Conservation (phyloP, 208 protist genomes). For the Leishmania lainsoni region DNA sequence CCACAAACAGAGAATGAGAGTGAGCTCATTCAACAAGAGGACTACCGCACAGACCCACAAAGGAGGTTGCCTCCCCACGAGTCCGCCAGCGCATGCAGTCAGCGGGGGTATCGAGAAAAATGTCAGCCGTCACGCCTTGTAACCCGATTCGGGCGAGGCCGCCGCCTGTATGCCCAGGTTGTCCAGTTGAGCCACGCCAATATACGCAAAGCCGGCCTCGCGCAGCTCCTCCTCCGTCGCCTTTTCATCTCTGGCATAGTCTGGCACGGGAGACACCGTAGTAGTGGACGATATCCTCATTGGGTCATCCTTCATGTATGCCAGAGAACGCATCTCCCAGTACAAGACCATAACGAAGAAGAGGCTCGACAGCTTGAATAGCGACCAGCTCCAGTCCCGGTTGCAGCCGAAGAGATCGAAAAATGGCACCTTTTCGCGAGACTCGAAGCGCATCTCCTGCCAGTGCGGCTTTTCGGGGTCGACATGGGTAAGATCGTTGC, state of each 20-base stretch:
- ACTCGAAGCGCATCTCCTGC: conserved; percentile 84
- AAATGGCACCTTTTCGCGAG: conserved; percentile 73
- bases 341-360: conserved; percentile 70
- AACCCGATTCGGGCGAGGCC: neutral
- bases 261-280: conserved; percentile 63
- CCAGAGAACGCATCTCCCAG: conserved; percentile 66
- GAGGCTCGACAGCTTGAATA: conserved; percentile 70
- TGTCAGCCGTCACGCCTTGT: neutral
- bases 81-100: neutral
- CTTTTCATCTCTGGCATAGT: conserved; percentile 79
- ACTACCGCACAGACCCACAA: neutral
- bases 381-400: conserved; percentile 88
- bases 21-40: neutral
- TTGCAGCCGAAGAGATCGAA: conserved; percentile 91
- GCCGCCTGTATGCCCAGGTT: conserved; percentile 46
- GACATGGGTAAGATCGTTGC: conserved; percentile 68
- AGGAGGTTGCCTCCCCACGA: neutral
- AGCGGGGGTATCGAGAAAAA: neutral
- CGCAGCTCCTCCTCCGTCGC: conserved; percentile 83
- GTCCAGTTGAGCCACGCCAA: conserved; percentile 84
- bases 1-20: neutral
- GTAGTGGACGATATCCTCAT: conserved; percentile 66
- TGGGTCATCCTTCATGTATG: conserved; percentile 57
- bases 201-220: conserved; percentile 74
- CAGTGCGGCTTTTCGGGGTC: conserved; percentile 91